A percentile compares a stretch with the other conserved stretches of the same genome.
These are phyloP conservation scores for Sporothrix curviconia DNA, from an alignment of 2,329 filamentous ascomycete genomes.

Conservation along the genomic window DNA sequence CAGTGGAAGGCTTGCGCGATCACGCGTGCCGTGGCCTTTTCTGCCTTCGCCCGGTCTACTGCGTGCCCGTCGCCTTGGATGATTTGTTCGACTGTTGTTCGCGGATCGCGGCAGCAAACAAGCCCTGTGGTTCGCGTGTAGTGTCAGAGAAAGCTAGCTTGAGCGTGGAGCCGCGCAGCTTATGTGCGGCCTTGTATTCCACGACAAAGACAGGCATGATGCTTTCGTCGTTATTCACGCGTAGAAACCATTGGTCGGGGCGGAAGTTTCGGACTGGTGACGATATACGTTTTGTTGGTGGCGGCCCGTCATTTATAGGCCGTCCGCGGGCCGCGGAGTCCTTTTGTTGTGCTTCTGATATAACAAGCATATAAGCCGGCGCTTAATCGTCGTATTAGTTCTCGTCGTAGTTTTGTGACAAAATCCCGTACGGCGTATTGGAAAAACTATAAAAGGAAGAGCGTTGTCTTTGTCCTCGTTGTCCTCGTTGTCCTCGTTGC, in stretches of 20 bases:
- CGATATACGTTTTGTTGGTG: background rate
- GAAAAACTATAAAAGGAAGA: background rate
- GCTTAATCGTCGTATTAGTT: background rate
- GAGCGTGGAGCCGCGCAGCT: too few species aligned
- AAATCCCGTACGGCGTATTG: background rate
- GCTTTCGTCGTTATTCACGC: too few species aligned
- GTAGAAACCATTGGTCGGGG: too few species aligned
- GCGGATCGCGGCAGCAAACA: too few species aligned
- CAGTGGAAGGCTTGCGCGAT: background rate
- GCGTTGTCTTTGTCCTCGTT: background rate
- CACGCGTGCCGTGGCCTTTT: background rate
- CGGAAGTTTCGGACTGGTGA: background rate
- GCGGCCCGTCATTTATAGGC: background rate
- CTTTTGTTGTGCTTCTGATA: background rate
- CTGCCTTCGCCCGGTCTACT: too few species aligned
- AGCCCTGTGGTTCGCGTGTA: too few species aligned
- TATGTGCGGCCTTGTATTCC: too few species aligned
- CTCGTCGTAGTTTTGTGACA: background rate
- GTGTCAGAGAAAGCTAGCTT: too few species aligned
- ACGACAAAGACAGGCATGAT: too few species aligned
- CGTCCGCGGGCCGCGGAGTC: background rate
- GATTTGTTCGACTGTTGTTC: too few species aligned
- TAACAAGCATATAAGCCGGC: conserved; percentile 2
- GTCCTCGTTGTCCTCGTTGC: background rate
- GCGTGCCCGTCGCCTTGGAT: too few species aligned